Percentiles rank a stretch among this genome's conserved stretches.
Conservation (phyloP, 352 stramenopile genomes). For the Blastocystis sp. region DNA sequence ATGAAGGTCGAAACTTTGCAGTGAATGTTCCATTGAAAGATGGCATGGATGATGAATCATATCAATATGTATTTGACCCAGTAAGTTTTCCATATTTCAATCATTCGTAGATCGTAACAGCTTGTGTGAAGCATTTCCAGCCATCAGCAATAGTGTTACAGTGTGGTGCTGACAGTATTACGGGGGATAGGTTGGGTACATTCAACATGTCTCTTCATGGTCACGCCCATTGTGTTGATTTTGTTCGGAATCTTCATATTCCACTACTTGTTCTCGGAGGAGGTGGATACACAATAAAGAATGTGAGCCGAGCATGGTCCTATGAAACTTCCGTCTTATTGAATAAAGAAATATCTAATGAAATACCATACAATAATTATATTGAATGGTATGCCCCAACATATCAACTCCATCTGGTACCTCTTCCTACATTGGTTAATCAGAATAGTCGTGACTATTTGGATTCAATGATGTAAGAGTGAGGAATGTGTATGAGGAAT, state of each 20-base stretch:
- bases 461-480: conserved; percentile 70
- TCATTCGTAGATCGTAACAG: conserved; percentile 55
- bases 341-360: conserved; percentile 76
- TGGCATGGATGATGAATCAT: conserved; percentile 88
- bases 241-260: conserved; percentile 77
- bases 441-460: conserved; percentile 86
- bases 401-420: conserved; percentile 90
- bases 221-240: conserved; percentile 71
- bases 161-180: conserved; percentile 91
- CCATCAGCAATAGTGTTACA: conserved; percentile 87
- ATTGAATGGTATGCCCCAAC: conserved; percentile 96
- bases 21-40: conserved; percentile 68
- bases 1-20: conserved; percentile 61
- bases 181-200: conserved; percentile 87
- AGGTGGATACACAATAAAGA: conserved; percentile 78
- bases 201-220: conserved; percentile 90
- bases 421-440: conserved; percentile 92
- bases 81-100: conserved; percentile 82
- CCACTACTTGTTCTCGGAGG: conserved; percentile 77
- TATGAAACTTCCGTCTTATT: conserved; percentile 90
- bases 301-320: conserved; percentile 84
- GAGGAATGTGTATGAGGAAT: neutral
- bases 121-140: conserved; percentile 71
- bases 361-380: conserved; percentile 97
- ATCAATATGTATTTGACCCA: conserved; percentile 90